A percentile compares a stretch with the other conserved stretches of the same genome.
Conservation (phyloP, 164 flowering plant species). For the Magnolia kwangsiensis region DNA sequence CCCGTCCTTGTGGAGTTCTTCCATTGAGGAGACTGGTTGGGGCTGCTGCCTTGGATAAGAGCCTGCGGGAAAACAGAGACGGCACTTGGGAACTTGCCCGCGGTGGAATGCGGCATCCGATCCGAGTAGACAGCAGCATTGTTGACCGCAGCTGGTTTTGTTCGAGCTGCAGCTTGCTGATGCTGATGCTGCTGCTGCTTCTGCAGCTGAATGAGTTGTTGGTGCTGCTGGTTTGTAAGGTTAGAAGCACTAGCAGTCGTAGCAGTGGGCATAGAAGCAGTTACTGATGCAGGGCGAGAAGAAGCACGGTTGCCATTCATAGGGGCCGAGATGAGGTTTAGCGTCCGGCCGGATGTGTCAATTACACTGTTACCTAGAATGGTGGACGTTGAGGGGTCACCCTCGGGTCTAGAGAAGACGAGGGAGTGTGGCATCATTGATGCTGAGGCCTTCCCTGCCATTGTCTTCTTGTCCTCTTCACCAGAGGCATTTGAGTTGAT, state of each 20-base stretch:
- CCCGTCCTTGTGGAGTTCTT: slow-evolving; percentile 47
- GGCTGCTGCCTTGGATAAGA: slow-evolving; percentile 47
- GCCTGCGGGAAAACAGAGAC: slow-evolving; percentile 55
- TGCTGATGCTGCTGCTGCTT: slow-evolving; percentile 31
- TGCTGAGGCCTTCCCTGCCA: slow-evolving; percentile 31
- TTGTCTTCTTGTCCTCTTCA: slow-evolving; percentile 56
- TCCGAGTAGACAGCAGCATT: slow-evolving; percentile 57
- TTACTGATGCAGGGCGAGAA: slow-evolving; percentile 28
- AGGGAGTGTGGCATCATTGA: slow-evolving; percentile 45
- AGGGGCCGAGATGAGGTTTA: slow-evolving; percentile 43
- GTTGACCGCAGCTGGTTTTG: slow-evolving; percentile 42
- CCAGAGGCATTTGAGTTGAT: slow-evolving; percentile 13
- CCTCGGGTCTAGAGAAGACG: slow-evolving; percentile 64
- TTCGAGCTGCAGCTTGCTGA: slow-evolving; percentile 38
- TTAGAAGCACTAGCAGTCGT: slow-evolving; percentile 21
- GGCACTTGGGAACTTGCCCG: slow-evolving; percentile 57
- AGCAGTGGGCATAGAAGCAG: slow-evolving; percentile 15
- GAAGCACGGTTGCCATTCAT: slow-evolving; percentile 21
- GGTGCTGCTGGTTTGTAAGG: slow-evolving; percentile 35
- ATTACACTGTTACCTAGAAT: slow-evolving; percentile 34
- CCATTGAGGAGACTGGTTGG: slow-evolving; percentile 74
- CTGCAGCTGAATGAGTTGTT: slow-evolving; percentile 8
- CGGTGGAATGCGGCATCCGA: slow-evolving; percentile 42
- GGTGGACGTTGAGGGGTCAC: slow-evolving; percentile 40
- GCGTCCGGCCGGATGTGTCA: slow-evolving; percentile 53